Percentiles rank a stretch among this genome's conserved stretches.
Evolutionary conservation across 768 basidiomycete species (phyloP).

Genomic region (Kwoniella dendrophila): DNA sequence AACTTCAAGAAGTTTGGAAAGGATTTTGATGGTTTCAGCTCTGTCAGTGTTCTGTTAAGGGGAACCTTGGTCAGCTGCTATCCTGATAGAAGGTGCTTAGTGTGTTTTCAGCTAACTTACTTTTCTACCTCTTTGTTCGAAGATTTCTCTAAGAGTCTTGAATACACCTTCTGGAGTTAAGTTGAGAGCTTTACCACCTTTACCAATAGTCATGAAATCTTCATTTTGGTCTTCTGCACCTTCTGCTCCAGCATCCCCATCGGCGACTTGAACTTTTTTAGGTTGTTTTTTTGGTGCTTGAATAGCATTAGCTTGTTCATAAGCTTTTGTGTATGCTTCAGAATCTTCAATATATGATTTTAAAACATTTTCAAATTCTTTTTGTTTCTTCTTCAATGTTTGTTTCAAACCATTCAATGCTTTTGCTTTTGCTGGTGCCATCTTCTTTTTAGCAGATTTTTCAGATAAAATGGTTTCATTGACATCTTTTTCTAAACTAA

Average conservation of each 20-base stretch:
- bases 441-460: constrained; percentile 92
- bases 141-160: constrained; percentile 85
- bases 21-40: constrained; percentile 85
- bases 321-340: constrained; percentile 80
- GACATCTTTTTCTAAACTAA: constrained; percentile 73
- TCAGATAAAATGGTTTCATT: constrained; percentile 76
- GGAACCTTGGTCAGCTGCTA: neutral
- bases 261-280: constrained; percentile 55
- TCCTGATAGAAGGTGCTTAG: neutral
- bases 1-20: constrained; percentile 82
- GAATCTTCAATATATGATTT: constrained; percentile 85
- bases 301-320: constrained; percentile 56
- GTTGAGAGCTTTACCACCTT: constrained; percentile 79
- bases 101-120: constrained; percentile 58
- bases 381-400: constrained; percentile 85
- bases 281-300: constrained; percentile 59
- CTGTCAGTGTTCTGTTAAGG: constrained; percentile 90
- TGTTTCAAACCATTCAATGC: constrained; percentile 98
- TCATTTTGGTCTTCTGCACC: constrained; percentile 60
- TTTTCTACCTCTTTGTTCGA: constrained; percentile 96
- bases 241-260: too few species aligned
- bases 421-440: constrained; percentile 87
- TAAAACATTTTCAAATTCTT: constrained; percentile 82
- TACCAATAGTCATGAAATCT: constrained; percentile 87
- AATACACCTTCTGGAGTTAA: constrained; percentile 76